Conservation (phyloP, 2,329 filamentous ascomycete genomes). For the Xylaria sp. region DNA sequence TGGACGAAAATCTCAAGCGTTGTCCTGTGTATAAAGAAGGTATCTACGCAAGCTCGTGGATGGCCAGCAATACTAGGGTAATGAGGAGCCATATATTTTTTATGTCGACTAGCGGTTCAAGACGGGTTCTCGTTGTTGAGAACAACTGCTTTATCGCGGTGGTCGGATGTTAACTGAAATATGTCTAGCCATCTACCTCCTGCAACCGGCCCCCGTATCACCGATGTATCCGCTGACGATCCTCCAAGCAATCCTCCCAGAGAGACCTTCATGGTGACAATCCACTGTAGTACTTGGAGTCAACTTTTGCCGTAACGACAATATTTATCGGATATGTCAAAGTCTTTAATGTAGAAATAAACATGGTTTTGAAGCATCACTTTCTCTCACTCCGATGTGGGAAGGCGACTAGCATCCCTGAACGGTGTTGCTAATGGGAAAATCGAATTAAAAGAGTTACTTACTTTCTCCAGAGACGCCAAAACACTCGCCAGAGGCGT, state of each 20-base stretch:
- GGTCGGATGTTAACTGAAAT: no score
- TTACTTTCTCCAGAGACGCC: background rate
- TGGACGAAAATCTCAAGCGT: no score
- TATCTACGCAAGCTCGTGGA: no score
- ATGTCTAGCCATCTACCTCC: no score
- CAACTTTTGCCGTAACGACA: background rate
- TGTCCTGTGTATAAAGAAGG: no score
- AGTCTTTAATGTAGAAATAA: background rate
- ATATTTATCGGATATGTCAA: background rate
- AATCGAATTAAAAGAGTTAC: background rate
- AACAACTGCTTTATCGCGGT: no score
- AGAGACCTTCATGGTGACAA: background rate
- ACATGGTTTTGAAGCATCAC: background rate
- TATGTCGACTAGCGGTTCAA: no score
- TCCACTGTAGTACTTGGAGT: background rate
- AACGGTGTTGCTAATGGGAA: background rate
- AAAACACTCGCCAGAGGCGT: background rate
- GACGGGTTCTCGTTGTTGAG: no score
- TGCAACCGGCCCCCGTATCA: background rate
- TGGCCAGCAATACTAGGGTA: no score
- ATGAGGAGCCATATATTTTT: no score
- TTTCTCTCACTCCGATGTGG: background rate
- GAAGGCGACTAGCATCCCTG: background rate
- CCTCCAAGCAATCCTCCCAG: background rate
- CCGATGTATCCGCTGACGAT: background rate